Base-by-base conservation (phyloP, 768 basidiomycete genomes). In the Trametopsis cervina region DNA sequence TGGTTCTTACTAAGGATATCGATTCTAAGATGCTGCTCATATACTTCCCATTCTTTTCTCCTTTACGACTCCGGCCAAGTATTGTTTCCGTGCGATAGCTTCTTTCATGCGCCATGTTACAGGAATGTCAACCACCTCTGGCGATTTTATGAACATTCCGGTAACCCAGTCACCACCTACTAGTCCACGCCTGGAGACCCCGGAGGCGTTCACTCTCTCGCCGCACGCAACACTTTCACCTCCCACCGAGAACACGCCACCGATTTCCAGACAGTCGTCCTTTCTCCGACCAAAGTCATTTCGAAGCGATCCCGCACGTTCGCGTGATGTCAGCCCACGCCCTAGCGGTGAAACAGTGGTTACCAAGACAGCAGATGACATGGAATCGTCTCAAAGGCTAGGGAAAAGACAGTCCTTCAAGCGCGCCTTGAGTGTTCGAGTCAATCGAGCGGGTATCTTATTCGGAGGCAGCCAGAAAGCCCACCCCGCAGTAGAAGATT, bases 61-160 rank as follows among this genome's bases (percentile, higher is more conserved):
- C 2, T 86, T 88, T 61, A 82, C 83, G 3, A 85, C 80, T 1
- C 85, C 85, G 2, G 86, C 76, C 7, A 89, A 89, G 58, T 90
- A 75, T 56, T 89, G 86, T 59, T 87, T 81, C 64, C 78, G 88
- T 26, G 81, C 82, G 2, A 83, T 89, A 42, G 85, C 88, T 17
- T 70, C 68, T 6, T 90, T 90, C 61, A 73, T 69, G 53, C 84
- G 79, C 57, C 70, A 81, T 42, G 77, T 84, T 18, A 86, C 83
- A 0, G 78, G 76, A 17, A 72, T 74, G 61, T 51, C 58, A 4
- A 49, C 40, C 41, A 18, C 44, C 39, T 17, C 44, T 12, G 44
- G 43, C 21, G 42, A 46, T 4, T 21, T 44, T 3, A 29, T 27
- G 44, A 23, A 45, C 15, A 47, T 58, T 1, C 54, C 60, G 0